phyloP scores from a whole-genome alignment of 2,329 filamentous ascomycete species.

The Fusarium illudens region DNA sequence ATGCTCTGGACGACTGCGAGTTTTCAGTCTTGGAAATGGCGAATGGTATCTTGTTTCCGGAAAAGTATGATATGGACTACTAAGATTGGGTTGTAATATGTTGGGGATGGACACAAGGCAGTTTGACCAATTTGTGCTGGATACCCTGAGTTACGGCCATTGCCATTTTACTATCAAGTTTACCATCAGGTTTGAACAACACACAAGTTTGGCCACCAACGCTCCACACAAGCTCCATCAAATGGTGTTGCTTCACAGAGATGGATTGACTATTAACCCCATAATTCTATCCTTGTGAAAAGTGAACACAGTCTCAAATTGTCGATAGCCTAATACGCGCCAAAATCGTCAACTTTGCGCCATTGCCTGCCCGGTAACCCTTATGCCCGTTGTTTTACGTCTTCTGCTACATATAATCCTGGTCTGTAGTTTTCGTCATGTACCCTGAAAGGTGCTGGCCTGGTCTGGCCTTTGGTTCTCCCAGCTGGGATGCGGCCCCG shows the following conservation, averaged over 20 bases:
- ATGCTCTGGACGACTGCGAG: constrained; percentile 46
- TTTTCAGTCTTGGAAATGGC: constrained; percentile 48
- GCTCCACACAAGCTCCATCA: background rate
- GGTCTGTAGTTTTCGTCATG: constrained; percentile 6
- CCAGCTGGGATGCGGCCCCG: background rate
- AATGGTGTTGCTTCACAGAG: background rate
- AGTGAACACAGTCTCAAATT: constrained; percentile 31
- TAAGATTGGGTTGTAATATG: background rate
- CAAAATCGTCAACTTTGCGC: constrained; percentile 27
- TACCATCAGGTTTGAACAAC: background rate
- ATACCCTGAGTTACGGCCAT: background rate
- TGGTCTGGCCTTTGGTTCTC: background rate
- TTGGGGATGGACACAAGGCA: background rate
- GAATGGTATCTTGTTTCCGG: constrained; percentile 53
- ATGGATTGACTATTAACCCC: constrained; percentile 4
- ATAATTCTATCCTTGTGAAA: constrained; percentile 23
- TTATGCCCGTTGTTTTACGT: constrained; percentile 31
- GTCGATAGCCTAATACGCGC: constrained; percentile 18
- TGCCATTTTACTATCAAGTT: background rate
- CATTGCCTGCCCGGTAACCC: constrained; percentile 22
- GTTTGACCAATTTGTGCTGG: background rate
- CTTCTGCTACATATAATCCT: background rate
- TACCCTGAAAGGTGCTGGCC: constrained; percentile 25
- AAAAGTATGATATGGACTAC: constrained; percentile 45
- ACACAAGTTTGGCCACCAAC: background rate